Conservation (phyloP, 495 filamentous ascomycete species). For the Trichoderma reesei region DNA sequence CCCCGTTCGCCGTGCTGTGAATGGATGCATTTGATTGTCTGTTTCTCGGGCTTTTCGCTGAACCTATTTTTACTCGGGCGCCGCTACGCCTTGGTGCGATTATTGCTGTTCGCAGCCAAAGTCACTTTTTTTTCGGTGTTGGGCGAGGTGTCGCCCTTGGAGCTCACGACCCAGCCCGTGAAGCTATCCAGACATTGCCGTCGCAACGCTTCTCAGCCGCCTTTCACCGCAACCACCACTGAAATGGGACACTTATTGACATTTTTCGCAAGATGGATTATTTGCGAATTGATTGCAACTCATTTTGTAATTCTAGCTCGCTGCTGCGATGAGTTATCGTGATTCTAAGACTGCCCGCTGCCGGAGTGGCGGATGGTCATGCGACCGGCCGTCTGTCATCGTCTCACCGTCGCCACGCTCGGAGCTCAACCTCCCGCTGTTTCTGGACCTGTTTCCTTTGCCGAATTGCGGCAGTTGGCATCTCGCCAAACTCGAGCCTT, state of each 20-base stretch:
- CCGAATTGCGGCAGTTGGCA: not conserved
- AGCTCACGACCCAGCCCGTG: not conserved
- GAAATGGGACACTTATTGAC: not conserved
- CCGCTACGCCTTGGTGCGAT: not conserved
- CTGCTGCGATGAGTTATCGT: not conserved
- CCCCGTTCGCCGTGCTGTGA: not conserved
- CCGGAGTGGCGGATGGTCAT: conserved; percentile 4
- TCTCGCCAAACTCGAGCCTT: not conserved
- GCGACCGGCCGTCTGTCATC: not conserved
- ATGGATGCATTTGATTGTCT: not conserved
- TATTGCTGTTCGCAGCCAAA: not conserved
- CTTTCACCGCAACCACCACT: not conserved
- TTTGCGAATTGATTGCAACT: not conserved
- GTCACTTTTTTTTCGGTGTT: conserved; percentile 8
- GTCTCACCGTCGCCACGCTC: not conserved
- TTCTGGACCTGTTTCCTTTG: not conserved
- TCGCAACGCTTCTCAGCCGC: not conserved
- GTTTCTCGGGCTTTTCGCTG: conserved; percentile 2
- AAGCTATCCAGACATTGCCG: conserved; percentile 1
- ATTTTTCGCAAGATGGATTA: not conserved
- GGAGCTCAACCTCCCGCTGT: not conserved
- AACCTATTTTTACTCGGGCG: not conserved
- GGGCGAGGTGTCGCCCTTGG: not conserved
- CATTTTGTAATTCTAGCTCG: not conserved
- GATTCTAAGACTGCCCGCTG: not conserved